These are phyloP conservation scores for Liquidambar formosana DNA, from an alignment of 164 flowering plant species.

Conservation along the genomic window DNA sequence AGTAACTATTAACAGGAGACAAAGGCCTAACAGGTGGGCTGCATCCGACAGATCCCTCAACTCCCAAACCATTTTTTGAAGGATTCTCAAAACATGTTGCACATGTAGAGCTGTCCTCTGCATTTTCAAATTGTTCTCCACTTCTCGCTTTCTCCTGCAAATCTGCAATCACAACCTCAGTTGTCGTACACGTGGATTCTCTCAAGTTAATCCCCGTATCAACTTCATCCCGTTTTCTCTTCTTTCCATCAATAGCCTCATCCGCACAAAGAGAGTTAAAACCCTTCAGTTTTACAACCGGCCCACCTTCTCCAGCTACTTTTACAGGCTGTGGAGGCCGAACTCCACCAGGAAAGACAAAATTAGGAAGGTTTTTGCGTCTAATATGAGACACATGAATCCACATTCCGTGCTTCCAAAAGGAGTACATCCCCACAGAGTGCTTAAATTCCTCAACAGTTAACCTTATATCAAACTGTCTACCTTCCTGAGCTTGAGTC, in stretches of 20 bases:
- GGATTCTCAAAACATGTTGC: slow-evolving; percentile 9
- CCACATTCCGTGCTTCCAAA: slow-evolving; percentile 77
- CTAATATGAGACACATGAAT: slow-evolving; percentile 68
- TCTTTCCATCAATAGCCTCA: slow-evolving; percentile 30
- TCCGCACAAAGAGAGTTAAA: slow-evolving; percentile 30
- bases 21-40: slow-evolving; percentile 9
- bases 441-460: slow-evolving; percentile 86
- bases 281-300: slow-evolving; percentile 9
- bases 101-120: slow-evolving; percentile 13
- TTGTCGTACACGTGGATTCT: slow-evolving; percentile 9
- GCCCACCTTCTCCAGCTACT: slow-evolving; percentile 15
- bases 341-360: slow-evolving; percentile 81
- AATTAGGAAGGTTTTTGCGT: slow-evolving; percentile 60
- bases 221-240: slow-evolving; percentile 41
- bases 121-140: slow-evolving; percentile 16
- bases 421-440: slow-evolving; percentile 49
- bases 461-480: slow-evolving; percentile 73
- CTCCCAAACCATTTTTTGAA: slow-evolving; percentile 14
- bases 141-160: slow-evolving; percentile 5
- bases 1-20: slow-evolving; percentile 15
- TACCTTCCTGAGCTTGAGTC: slow-evolving; percentile 51
- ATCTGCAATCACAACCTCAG: slow-evolving; percentile 7
- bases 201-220: slow-evolving; percentile 12
- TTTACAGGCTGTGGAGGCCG: slow-evolving; percentile 59
- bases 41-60: slow-evolving; percentile 16